Percentiles rank a stretch among this genome's conserved stretches.
phyloP scores from a whole-genome alignment of 2,329 filamentous ascomycete species.

The Penicillium occitanis region DNA sequence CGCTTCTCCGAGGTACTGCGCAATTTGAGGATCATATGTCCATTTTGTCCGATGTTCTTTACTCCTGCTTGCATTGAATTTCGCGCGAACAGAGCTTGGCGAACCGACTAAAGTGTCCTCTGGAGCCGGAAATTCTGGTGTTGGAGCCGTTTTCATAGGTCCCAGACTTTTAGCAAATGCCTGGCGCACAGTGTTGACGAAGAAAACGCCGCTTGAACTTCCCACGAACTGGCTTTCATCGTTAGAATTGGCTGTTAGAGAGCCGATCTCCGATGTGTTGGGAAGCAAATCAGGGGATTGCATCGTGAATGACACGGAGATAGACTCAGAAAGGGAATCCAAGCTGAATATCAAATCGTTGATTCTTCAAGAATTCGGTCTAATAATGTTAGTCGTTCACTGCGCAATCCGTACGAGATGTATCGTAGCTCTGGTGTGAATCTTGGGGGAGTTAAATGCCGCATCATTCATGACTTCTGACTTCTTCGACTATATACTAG shows the following conservation, averaged over 20 bases:
- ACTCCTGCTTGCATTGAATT: conserved; percentile 22
- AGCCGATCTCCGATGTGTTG: conserved; percentile 42
- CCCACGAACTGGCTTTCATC: conserved; percentile 54
- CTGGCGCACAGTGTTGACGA: conserved; percentile 55
- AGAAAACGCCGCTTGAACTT: conserved; percentile 55
- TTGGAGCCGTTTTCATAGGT: conserved; percentile 23
- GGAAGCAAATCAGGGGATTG: conserved; percentile 29
- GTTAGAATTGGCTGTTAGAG: conserved; percentile 43
- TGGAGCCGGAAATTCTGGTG: conserved; percentile 31
- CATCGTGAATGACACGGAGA: conserved; percentile 25
- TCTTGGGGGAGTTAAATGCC: neutral
- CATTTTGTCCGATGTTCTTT: conserved; percentile 24
- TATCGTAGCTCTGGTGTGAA: neutral
- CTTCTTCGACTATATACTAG: neutral
- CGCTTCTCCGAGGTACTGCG: conserved; percentile 28
- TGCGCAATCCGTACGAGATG: neutral
- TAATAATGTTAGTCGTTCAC: neutral
- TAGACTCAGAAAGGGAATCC: neutral
- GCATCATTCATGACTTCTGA: neutral
- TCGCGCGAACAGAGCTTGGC: conserved; percentile 27
- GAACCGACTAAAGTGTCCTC: conserved; percentile 33
- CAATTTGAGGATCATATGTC: conserved; percentile 32
- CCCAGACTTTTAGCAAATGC: conserved; percentile 47
- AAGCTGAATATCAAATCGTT: neutral
- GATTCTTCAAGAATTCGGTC: neutral